Conservation (phyloP, 495 filamentous ascomycete species). For the Lineolata rhizophorae region DNA sequence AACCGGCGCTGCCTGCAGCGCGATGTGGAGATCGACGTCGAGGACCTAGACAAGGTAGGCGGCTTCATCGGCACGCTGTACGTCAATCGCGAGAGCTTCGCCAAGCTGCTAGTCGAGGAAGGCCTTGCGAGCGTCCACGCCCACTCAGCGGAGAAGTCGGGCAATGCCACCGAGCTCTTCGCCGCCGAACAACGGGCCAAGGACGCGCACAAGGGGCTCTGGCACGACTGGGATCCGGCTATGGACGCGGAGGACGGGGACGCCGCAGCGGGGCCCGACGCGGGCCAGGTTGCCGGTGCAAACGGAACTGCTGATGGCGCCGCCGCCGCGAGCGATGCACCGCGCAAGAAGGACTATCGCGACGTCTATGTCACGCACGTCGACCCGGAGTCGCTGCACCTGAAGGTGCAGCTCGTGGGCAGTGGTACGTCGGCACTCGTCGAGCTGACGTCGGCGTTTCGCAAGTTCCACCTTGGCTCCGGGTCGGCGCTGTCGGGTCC, state of each 20-base stretch:
- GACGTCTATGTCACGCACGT: conserved; percentile 82
- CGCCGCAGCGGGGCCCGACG: conserved; percentile 27
- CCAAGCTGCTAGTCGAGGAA: conserved; percentile 83
- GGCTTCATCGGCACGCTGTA: conserved; percentile 94
- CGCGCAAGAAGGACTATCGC: conserved; percentile 63
- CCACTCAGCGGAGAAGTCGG: conserved; percentile 90
- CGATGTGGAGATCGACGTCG: conserved; percentile 89
- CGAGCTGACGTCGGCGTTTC: conserved; percentile 72
- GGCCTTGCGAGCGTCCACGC: conserved; percentile 76
- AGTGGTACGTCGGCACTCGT: conserved; percentile 55
- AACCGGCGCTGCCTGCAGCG: conserved; percentile 76
- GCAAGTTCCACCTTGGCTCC: conserved; percentile 57
- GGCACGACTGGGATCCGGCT: conserved; percentile 83
- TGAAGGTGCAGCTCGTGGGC: conserved; percentile 81
- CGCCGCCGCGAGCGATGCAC: conserved; percentile 24
- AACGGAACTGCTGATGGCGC: conserved; percentile 16
- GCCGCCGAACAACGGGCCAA: conserved; percentile 79
- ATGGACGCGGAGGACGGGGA: conserved; percentile 17
- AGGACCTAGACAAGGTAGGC: conserved; percentile 86
- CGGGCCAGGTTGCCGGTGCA: conserved; percentile 12
- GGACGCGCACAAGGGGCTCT: conserved; percentile 64
- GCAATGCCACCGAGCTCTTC: conserved; percentile 66
- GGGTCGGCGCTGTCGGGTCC: conserved; percentile 49
- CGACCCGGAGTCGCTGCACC: conserved; percentile 37
- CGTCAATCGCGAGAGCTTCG: conserved; percentile 88